Conservation (phyloP, 805 yeast genomes). For the Clavispora santaluciae region DNA sequence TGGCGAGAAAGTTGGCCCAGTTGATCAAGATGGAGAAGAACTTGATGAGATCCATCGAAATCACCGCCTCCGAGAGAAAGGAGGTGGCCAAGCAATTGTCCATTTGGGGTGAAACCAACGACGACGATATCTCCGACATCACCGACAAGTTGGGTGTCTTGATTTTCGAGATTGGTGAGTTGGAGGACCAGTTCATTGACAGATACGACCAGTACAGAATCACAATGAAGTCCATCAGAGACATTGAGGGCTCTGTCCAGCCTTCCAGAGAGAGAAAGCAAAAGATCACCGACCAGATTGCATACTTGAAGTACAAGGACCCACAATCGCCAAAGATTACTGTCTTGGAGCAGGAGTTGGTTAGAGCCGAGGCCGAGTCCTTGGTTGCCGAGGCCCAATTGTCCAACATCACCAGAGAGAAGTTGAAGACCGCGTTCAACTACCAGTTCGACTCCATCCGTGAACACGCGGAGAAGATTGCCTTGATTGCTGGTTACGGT, state of each 20-base stretch:
- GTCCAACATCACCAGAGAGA: slow-evolving; percentile 83
- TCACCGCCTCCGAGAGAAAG: slow-evolving; percentile 71
- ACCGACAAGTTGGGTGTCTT: slow-evolving; percentile 84
- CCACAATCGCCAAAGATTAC: slow-evolving; percentile 79
- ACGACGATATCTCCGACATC: slow-evolving; percentile 80
- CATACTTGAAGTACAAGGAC: slow-evolving; percentile 77
- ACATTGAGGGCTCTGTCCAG: slow-evolving; percentile 83
- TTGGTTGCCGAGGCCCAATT: slow-evolving; percentile 89
- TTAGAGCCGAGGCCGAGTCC: slow-evolving; percentile 88
- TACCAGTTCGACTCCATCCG: slow-evolving; percentile 82
- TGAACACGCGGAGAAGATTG: slow-evolving; percentile 81
- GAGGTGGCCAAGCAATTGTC: slow-evolving; percentile 80
- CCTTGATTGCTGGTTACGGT: slow-evolving; percentile 86
- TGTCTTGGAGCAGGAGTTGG: slow-evolving; percentile 82
- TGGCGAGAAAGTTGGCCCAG: slow-evolving; percentile 67
- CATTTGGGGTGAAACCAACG: slow-evolving; percentile 83
- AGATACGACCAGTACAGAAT: slow-evolving; percentile 82
- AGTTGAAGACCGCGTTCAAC: slow-evolving; percentile 77
- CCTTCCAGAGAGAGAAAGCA: slow-evolving; percentile 85
- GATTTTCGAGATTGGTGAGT: slow-evolving; percentile 76
- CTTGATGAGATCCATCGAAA: slow-evolving; percentile 72
- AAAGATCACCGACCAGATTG: slow-evolving; percentile 80
- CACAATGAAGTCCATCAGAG: slow-evolving; percentile 74
- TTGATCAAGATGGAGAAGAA: slow-evolving; percentile 79
- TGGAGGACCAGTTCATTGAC: slow-evolving; percentile 84